Percentiles rank a stretch among this genome's conserved stretches.
Evolutionary conservation across 768 basidiomycete species (phyloP).

Genomic region (Multifurca ochricompacta): DNA sequence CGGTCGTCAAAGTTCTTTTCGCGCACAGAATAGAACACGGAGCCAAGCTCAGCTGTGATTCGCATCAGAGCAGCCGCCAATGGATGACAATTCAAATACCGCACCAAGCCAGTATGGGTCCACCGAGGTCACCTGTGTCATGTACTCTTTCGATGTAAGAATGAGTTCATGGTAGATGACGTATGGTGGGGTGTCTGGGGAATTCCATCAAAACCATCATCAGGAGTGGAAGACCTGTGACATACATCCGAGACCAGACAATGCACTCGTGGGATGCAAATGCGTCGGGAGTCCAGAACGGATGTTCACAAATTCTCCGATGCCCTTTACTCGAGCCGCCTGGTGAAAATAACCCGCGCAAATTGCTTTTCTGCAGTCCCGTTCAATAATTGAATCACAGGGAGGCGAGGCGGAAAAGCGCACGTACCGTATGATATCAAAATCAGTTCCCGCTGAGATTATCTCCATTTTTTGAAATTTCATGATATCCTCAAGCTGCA

Average conservation of each 20-base stretch:
- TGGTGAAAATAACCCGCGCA: constrained; percentile 99
- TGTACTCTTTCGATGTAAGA: constrained; percentile 92
- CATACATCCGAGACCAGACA: constrained; percentile 94
- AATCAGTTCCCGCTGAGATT: constrained; percentile 89
- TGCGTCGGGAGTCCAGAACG: constrained; percentile 93
- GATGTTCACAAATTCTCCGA: constrained; percentile 97
- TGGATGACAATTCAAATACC: neutral
- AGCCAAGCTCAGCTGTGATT: constrained; percentile 76
- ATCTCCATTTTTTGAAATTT: constrained; percentile 96
- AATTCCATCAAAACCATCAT: constrained; percentile 7
- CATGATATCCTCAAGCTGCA: constrained; percentile 98
- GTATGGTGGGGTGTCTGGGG: constrained; percentile 85
- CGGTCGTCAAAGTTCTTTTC: constrained; percentile 96
- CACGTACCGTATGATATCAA: constrained; percentile 72
- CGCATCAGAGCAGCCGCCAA: constrained; percentile 9
- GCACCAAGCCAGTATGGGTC: constrained; percentile 96
- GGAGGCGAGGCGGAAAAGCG: neutral
- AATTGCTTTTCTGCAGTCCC: constrained; percentile 76
- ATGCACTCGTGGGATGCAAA: constrained; percentile 91
- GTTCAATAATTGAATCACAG: neutral
- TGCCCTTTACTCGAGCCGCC: constrained; percentile 95
- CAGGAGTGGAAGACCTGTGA: neutral
- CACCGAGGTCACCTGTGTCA: constrained; percentile 98
- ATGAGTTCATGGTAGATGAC: constrained; percentile 97
- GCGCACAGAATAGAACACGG: constrained; percentile 95